Evolutionary conservation across 2,329 filamentous ascomycete genomes (phyloP), one percentile per base, ranked within the genome.

Genomic region (Cytospora mali): DNA sequence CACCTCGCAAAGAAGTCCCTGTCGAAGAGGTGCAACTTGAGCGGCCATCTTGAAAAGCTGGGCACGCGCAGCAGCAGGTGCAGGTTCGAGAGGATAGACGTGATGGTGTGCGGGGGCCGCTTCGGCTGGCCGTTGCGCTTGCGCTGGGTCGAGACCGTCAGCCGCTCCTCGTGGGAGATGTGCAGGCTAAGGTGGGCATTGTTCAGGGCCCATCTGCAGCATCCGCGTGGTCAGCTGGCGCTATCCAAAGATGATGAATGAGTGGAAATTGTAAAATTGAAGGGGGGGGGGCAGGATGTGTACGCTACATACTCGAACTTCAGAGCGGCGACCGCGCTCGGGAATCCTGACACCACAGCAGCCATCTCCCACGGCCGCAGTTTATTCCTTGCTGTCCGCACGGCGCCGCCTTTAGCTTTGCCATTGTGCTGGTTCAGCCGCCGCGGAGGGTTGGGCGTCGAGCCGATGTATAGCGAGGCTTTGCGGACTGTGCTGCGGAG

Each of bases 361-460:
- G 91, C 85, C 90, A 97, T 96, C 72, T 96, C 91, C 93, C 95
- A 98, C 0, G 95, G 95, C 49, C 92, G 84, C 65, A 93, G 76
- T 4, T 76, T 86, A 53, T 79, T 76, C 58, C 85, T 83, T 13
- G 89, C 85, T 0, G 95, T 99, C 53, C 88, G 84, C 31, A 81
- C 85, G 31, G 95, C 95, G 39, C 95, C 95, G 57, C 95, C 95
- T 71, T 87, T 90, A 33, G 83, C 82, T 55, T 87, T 79, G 58
- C 95, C 95, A 82, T 99, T 99, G 77, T 99, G 95, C 74, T 98
- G 95, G 66, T 87, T 88, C 27, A 98, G 81, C 16, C 95, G 90
- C 64, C 94, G 85, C 1, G 88, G 87, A 49, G 95, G 94, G 71
- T 97, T 88, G 0, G 93, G 93, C 1, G 95, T 98, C 50, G 92